Evolutionary conservation across 192 early-diverging fungal genomes (phyloP).

Genomic region (Linnemannia hyalina): DNA sequence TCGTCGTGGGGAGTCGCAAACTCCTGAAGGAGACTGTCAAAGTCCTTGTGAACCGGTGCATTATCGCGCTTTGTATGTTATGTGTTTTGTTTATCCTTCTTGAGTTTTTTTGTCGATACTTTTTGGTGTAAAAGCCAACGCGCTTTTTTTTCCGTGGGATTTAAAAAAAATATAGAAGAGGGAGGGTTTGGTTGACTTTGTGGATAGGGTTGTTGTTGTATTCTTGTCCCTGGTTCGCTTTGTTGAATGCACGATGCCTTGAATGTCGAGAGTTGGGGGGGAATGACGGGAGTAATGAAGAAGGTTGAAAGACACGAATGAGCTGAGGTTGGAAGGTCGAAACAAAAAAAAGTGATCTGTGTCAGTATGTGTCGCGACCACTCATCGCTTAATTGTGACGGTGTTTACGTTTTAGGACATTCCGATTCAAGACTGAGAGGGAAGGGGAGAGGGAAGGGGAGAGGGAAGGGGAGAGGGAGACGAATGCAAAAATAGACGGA

Average conservation of each 20-base stretch:
- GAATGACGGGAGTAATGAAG: too few species aligned
- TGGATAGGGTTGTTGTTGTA: too few species aligned
- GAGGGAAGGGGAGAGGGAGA: not conserved
- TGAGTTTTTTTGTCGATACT: not conserved
- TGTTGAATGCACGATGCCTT: not conserved
- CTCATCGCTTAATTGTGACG: not conserved
- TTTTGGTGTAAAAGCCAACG: too few species aligned
- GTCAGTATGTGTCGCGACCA: too few species aligned
- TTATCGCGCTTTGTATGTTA: not conserved
- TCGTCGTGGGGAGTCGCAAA: not conserved
- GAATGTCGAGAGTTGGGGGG: too few species aligned
- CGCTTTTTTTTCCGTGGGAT: too few species aligned
- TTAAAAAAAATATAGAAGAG: too few species aligned
- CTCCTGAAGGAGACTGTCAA: not conserved
- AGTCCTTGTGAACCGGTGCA: slow-evolving; percentile 15
- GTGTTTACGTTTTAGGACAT: slow-evolving; percentile 4
- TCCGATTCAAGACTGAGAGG: not conserved
- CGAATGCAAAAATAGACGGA: too few species aligned
- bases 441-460: not conserved
- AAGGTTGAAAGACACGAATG: too few species aligned
- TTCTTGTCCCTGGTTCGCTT: not conserved
- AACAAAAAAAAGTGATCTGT: too few species aligned
- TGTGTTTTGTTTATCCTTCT: not conserved
- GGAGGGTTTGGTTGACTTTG: too few species aligned
- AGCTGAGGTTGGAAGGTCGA: too few species aligned